Base-by-base conservation (phyloP, 192 early-diverging fungal species). In the Lobulomyces angularis region DNA sequence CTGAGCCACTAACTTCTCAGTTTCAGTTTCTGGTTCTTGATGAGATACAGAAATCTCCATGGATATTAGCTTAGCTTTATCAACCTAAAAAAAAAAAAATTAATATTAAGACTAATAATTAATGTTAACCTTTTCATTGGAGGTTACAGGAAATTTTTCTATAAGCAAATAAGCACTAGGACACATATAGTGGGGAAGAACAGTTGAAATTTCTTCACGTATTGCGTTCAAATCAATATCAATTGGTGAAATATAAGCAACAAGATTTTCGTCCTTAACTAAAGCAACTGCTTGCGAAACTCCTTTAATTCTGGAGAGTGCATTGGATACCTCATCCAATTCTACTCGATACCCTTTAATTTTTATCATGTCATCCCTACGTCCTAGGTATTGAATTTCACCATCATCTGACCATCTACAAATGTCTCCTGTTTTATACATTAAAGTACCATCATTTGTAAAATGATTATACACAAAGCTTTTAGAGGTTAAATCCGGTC, bases 291-390 rank as follows among this genome's bases (percentile, higher is more conserved):
- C 27, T 8, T 45, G 21, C 2, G 12, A 8, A 1, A 45, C 29
- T 1, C n/a, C 6, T 0, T 20, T 4, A 3, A 24, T 7, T 2
- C 11, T 44, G 30, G 18, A 51, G n/a, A 65, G 20, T 0, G 27
- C 45, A 11, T 23, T 21, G n/a, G 40, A 32, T 9, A 65, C 44
- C 39, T 69, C 67, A 17, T 39, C 43, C 9, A 69, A 26, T 40
- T 69, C 67, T n/a, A 69, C 54, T 22, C 67, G 45, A 22, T 47
- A 41, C 1, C 67, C 65, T 27, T 67, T 56, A 16, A 69, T 55
- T 48, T 79, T 79, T 36, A 73, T 66, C 43, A 67, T 62, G 16
- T 52, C 24, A 32, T 73, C 55, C 16, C 19, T 50, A 8, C 69
- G 57, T 1, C 69, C 61, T 19, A 43, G 37, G 25, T 17, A 43